Evolutionary conservation across 139 green algal genomes (phyloP), one percentile per base, ranked within the genome.

Genomic region (Coelastrella sp.): DNA sequence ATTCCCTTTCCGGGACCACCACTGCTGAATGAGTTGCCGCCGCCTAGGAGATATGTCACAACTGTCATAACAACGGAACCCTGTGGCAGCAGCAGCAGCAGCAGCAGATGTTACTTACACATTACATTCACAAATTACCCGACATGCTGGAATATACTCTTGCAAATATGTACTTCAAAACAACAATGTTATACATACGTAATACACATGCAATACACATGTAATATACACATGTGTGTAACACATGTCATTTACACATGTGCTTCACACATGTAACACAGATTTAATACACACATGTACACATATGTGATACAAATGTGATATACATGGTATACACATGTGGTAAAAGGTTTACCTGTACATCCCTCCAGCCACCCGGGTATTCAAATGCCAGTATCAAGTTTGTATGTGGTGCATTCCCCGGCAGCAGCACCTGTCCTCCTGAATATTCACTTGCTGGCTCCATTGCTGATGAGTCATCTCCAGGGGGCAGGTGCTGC

Each of bases 1-100:
- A 99, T 99, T 88, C 97, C 97, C 89, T 99, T 99, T 87, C 97
- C 97, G 23, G 96, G 95, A 37, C 94, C 95, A 23, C 89, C 90
- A 60, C 89, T 74, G 90, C 92, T 34, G 91, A 99, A 99, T 48
- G 93, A 98, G 74, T 93, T 94, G 82, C 97, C 97, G 27, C 97
- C 97, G 5, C 97, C 97, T 86, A 99, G 85, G 74, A 99, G 91
- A 81, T 96, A 97, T 82, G 95, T 95, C 43, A 98, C 91, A 60
- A 98, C 92, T 11, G 82, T 87, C 82, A 87, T 87, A 11, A 82
- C 41, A 37, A 87, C 82, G 59, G 80, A 86, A 23, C 80, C 80
- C 80, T 86, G 80, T 25, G 50, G 75, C 37, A 69, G 53, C 51
- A 69, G 75, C 75, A 69, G 53, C 53, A 83, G 57, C 53, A 83